Percentiles rank a stretch among this genome's conserved stretches.
phyloP scores from a whole-genome alignment of 352 stramenopile species.

The Lagenidium sp. region DNA sequence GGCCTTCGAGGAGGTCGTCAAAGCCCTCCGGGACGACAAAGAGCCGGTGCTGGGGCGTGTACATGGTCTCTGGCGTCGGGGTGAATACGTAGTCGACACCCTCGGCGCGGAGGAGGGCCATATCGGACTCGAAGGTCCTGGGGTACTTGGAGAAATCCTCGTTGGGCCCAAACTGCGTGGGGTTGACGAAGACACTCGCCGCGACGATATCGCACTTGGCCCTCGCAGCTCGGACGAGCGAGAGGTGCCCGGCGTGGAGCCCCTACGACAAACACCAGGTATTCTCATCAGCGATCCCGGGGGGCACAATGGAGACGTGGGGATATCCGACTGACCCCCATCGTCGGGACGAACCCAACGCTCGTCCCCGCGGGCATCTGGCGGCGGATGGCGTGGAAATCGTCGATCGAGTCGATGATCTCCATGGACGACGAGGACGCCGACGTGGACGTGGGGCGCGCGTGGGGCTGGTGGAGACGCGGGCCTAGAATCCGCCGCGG shows the following conservation, averaged over 20 bases:
- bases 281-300: background rate
- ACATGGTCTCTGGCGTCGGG: conserved; percentile 83
- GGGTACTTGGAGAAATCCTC: conserved; percentile 99
- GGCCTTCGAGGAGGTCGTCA: conserved; percentile 90
- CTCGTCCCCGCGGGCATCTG: conserved; percentile 37
- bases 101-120: conserved; percentile 71
- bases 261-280: conserved; percentile 30
- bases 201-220: conserved; percentile 92
- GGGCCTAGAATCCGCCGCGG: too few relatives aligned
- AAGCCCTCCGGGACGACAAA: conserved; percentile 94
- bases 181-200: conserved; percentile 98
- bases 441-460: background rate
- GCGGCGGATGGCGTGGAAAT: conserved; percentile 42
- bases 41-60: conserved; percentile 62
- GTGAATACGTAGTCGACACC: conserved; percentile 91
- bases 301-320: background rate
- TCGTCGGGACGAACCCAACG: conserved; percentile 98
- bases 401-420: conserved; percentile 42
- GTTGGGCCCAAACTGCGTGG: conserved; percentile 96
- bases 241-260: conserved; percentile 95
- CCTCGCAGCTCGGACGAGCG: conserved; percentile 83
- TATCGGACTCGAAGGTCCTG: conserved; percentile 91
- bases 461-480: too few relatives aligned
- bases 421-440: conserved; percentile 19
- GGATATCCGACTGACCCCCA: conserved; percentile 91